Conservation (phyloP, 1,284 basidiomycete species). For the Papiliotrema terrestris region DNA sequence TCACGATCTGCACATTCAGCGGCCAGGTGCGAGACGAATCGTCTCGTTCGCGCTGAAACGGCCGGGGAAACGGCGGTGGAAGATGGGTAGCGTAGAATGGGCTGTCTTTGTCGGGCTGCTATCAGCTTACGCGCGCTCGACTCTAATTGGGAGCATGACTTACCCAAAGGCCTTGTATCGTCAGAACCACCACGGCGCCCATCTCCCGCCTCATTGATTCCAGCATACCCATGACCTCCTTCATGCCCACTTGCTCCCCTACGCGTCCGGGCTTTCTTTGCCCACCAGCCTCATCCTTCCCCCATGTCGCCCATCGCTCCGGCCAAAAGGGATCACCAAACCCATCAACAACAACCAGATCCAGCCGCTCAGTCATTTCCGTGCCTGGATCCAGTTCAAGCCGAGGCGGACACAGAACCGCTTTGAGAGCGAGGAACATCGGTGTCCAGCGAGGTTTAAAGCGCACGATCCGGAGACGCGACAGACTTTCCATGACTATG, state of each 20-base stretch:
- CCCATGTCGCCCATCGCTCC: constrained; percentile 35
- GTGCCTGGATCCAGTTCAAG: neutral
- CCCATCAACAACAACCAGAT: constrained; percentile 41
- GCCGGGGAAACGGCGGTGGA: constrained; percentile 38
- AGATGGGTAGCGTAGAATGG: constrained; percentile 38
- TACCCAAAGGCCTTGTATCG: constrained; percentile 41
- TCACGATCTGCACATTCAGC: constrained; percentile 38
- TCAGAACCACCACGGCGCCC: constrained; percentile 37
- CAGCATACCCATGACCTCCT: constrained; percentile 36
- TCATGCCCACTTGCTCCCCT: constrained; percentile 30
- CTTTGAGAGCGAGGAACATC: constrained; percentile 22
- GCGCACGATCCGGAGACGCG: constrained; percentile 21
- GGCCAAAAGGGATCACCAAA: constrained; percentile 43
- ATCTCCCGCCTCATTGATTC: constrained; percentile 32
- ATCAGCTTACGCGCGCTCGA: neutral
- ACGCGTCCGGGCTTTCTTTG: constrained; percentile 11
- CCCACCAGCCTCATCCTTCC: neutral
- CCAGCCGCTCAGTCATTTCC: constrained; percentile 8
- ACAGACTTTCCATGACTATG: constrained; percentile 9
- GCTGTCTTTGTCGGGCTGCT: constrained; percentile 4
- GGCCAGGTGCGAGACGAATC: constrained; percentile 19
- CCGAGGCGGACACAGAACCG: constrained; percentile 9
- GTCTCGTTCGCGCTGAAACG: constrained; percentile 13
- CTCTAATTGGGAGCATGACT: constrained; percentile 4
- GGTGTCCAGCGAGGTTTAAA: constrained; percentile 21